Evolutionary conservation across 1,284 basidiomycete genomes (phyloP), one percentile per base, ranked within the genome.

Genomic region (Microbotryum scabiosae): DNA sequence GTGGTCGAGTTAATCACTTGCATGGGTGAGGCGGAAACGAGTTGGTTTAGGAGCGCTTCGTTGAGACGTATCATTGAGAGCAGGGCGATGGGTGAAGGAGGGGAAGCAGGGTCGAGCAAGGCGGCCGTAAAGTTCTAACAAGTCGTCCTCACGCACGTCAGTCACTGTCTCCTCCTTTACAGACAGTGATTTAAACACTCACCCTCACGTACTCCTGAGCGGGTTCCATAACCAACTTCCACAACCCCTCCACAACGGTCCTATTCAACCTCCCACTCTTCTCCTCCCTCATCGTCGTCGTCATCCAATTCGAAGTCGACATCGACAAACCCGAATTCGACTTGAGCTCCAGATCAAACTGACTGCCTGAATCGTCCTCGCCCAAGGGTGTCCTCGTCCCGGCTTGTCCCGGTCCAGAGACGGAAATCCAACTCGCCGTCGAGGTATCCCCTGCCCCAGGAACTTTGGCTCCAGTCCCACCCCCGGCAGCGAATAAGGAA

Each of bases 191-290:
- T 41, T 5, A 41, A 41, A 5, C 30, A 72, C 77, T 53, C 71
- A 84, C 89, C 76, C 87, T 83, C 67, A 82, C 82, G 71, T 92
- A 93, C 61, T 88, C 87, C 56, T 93, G 77, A 7, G 88, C 86
- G 2, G 91, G 88, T 68, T 90, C 90, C 74, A 94, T 84, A 36
- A 94, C 82, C 71, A 90, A 87, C 75, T 91, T 92, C 90, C 91
- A 97, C 23, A 89, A 71, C 7, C 69, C 64, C 28, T 79, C 78
- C 20, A 76, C 73, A 5, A 75, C 61, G 7, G 56, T 52, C 69
- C 66, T 72, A 65, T 20, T 72, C 61, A 36, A 53, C 77, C 3
- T 80, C 77, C 71, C 82, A 79, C 45, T 84, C 73, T 25, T 77
- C 78, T 12, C 79, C 76, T 69, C 16, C n/a, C 44, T 43, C 7